Evolutionary conservation across 352 stramenopile genomes (phyloP).

Genomic region (Thraustochytrium sp.): DNA sequence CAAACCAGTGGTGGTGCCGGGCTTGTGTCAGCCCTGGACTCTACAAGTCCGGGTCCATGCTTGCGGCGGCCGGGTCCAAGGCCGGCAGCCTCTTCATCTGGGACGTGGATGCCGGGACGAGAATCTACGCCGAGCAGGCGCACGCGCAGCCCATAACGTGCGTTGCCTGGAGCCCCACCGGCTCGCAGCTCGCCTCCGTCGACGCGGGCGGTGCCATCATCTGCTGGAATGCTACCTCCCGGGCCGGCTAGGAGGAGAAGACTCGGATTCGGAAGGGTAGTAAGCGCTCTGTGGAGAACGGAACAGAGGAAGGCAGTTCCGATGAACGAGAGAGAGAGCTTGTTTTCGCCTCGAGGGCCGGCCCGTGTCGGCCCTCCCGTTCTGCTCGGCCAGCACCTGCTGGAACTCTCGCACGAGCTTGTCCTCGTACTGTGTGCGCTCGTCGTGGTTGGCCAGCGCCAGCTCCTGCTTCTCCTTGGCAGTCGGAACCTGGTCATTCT

Average conservation of each 20-base stretch:
- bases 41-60: not conserved
- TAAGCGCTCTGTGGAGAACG: no score
- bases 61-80: slow-evolving; percentile 5
- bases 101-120: not conserved
- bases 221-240: slow-evolving; percentile 11
- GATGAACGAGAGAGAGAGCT: no score
- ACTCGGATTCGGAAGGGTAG: no score
- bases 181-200: slow-evolving; percentile 6
- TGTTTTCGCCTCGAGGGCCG: no score
- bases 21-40: slow-evolving; percentile 3
- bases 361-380: not conserved
- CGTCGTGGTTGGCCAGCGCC: slow-evolving; percentile 95
- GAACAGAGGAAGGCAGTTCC: no score
- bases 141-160: slow-evolving; percentile 21
- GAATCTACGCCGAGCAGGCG: not conserved
- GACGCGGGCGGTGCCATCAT: not conserved
- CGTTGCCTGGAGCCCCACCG: not conserved
- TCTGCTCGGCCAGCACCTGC: slow-evolving; percentile 2
- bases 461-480: slow-evolving; percentile 95
- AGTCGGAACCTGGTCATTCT: slow-evolving; percentile 99
- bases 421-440: slow-evolving; percentile 97
- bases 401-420: slow-evolving; percentile 67
- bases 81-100: slow-evolving; percentile 21
- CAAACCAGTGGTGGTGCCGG: slow-evolving; percentile 29
- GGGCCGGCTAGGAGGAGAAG: no score